A percentile compares a stretch with the other conserved stretches of the same genome.
phyloP scores from a whole-genome alignment of 352 stramenopile species.

The Phytophthora kernoviae region DNA sequence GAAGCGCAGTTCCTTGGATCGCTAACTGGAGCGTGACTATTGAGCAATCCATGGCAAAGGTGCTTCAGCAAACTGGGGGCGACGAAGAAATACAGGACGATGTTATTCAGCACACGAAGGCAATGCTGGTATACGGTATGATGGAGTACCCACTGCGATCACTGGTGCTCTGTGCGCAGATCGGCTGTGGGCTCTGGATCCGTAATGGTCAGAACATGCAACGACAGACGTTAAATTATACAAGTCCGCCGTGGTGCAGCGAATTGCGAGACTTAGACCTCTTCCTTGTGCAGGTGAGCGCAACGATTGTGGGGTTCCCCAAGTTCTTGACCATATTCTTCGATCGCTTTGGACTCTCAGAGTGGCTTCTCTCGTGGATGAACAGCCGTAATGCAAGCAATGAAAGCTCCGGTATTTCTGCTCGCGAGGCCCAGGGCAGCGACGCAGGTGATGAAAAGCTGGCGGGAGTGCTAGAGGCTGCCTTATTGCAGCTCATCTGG shows the following conservation, averaged over 20 bases:
- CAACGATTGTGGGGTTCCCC: slow-evolving; percentile 57
- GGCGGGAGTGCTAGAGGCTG: slow-evolving; percentile 71
- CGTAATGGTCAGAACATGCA: slow-evolving; percentile 87
- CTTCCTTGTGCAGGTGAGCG: slow-evolving; percentile 72
- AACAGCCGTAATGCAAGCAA: slow-evolving; percentile 47
- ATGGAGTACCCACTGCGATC: slow-evolving; percentile 83
- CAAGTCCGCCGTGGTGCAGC: slow-evolving; percentile 69
- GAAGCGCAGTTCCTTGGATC: slow-evolving; percentile 39
- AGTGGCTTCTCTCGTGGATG: slow-evolving; percentile 73
- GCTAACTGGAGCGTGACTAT: slow-evolving; percentile 57
- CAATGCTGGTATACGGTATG: slow-evolving; percentile 71
- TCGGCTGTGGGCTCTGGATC: slow-evolving; percentile 83
- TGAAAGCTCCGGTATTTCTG: slow-evolving; percentile 49
- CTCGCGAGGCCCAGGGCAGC: slow-evolving; percentile 20
- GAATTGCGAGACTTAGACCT: slow-evolving; percentile 79
- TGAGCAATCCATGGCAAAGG: slow-evolving; percentile 49
- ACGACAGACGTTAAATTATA: slow-evolving; percentile 83
- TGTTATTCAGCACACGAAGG: slow-evolving; percentile 45
- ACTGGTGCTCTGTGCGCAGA: slow-evolving; percentile 74
- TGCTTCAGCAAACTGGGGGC: slow-evolving; percentile 20
- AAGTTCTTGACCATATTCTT: slow-evolving; percentile 85
- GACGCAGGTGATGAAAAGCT: slow-evolving; percentile 64
- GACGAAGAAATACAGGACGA: slow-evolving; percentile 34
- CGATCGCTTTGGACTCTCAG: slow-evolving; percentile 76
- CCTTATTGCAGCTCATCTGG: slow-evolving; percentile 85